Percentiles rank a stretch among this genome's conserved stretches.
Evolutionary conservation across 495 filamentous ascomycete species (phyloP).

Genomic region (Podospora conica): DNA sequence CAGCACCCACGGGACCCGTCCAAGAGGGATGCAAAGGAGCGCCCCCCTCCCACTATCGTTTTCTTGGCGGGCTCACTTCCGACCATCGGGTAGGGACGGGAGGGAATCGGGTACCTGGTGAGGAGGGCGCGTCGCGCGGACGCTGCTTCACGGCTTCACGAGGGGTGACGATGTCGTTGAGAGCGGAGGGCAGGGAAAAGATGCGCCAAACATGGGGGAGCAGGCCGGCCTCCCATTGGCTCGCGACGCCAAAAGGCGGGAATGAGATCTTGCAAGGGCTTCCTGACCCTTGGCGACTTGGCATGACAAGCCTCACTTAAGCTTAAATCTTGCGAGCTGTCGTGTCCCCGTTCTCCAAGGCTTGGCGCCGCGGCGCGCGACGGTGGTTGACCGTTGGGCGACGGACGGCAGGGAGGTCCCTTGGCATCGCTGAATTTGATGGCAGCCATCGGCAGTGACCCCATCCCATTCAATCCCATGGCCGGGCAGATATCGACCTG

Average conservation of each 20-base stretch:
- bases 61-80: background rate
- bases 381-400: background rate
- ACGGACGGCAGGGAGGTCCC: background rate
- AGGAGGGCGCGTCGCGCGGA: background rate
- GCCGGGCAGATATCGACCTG: background rate
- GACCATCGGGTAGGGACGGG: background rate
- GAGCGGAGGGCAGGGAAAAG: background rate
- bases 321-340: slow-evolving; percentile 18
- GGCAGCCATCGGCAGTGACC: background rate
- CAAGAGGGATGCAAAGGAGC: background rate
- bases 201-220: slow-evolving; percentile 9
- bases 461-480: background rate
- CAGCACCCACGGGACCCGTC: background rate
- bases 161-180: background rate
- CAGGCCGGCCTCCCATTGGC: slow-evolving; percentile 10
- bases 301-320: slow-evolving; percentile 7
- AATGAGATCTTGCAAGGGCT: slow-evolving; percentile 10
- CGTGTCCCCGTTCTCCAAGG: slow-evolving; percentile 1
- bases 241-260: slow-evolving; percentile 15
- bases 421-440: background rate
- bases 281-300: background rate
- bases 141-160: background rate
- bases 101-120: background rate
- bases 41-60: background rate
- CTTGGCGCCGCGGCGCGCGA: background rate